Evolutionary conservation across 2,329 filamentous ascomycete genomes (phyloP).

Genomic region (Trichoderma asperellum): DNA sequence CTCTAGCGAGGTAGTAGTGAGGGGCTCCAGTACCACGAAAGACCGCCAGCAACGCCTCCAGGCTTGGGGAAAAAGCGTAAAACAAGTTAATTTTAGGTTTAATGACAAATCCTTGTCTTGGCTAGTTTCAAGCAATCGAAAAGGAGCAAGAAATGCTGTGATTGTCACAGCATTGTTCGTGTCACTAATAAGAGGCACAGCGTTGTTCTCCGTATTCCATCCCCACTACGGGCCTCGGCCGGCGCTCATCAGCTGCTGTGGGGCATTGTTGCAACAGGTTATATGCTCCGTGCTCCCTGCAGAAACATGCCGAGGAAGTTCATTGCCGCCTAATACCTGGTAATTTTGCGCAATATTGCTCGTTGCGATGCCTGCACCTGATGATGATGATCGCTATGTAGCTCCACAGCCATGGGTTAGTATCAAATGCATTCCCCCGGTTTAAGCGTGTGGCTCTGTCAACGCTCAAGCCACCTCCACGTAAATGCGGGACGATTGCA

Average conservation of each 20-base stretch:
- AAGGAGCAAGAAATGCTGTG: not conserved
- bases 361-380: not conserved
- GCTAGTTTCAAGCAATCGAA: not conserved
- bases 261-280: not conserved
- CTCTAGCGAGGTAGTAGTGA: not conserved
- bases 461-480: not conserved
- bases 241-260: not conserved
- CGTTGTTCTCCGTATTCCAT: not conserved
- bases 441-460: not conserved
- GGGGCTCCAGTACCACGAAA: not conserved
- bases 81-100: not conserved
- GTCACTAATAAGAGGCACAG: not conserved
- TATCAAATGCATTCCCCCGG: not conserved
- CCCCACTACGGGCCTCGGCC: conserved; percentile 18
- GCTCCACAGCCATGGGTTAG: not conserved
- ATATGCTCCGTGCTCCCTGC: not conserved
- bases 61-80: not conserved
- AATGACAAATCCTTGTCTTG: not conserved
- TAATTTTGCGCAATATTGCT: not conserved
- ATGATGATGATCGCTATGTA: not conserved
- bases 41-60: not conserved
- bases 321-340: not conserved
- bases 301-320: not conserved
- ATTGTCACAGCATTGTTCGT: not conserved
- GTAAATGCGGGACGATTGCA: not conserved